Evolutionary conservation across 805 yeast genomes (phyloP).

Genomic region (Nakazawaea populi): DNA sequence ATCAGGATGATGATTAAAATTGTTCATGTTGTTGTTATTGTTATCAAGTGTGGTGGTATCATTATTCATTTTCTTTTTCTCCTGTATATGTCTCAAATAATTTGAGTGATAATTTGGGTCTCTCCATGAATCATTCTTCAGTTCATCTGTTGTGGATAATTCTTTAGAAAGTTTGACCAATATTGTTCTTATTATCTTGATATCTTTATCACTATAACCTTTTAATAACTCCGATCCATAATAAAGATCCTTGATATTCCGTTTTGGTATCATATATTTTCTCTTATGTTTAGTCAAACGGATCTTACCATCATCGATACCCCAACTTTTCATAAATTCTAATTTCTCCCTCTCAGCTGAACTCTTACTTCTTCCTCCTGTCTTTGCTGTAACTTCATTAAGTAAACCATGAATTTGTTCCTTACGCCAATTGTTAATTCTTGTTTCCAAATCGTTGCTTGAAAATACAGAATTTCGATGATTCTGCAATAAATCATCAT

Average conservation of each 20-base stretch:
- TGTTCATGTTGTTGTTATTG: background rate
- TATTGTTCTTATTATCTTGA: conserved; percentile 15
- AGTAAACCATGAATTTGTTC: conserved; percentile 20
- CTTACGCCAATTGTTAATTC: conserved; percentile 26
- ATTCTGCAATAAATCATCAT: conserved; percentile 15
- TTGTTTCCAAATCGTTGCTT: conserved; percentile 19
- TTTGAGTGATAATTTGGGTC: background rate
- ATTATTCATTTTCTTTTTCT: background rate
- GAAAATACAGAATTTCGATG: conserved; percentile 11
- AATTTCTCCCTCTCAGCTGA: conserved; percentile 15
- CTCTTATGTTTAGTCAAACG: background rate
- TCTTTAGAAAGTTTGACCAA: conserved; percentile 16
- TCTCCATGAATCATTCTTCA: background rate
- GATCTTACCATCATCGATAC: conserved; percentile 19
- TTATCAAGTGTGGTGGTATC: background rate
- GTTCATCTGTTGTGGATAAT: background rate
- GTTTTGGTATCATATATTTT: conserved; percentile 4
- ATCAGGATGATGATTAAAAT: background rate
- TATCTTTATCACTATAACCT: conserved; percentile 16
- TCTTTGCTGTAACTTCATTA: conserved; percentile 13
- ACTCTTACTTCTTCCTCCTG: background rate
- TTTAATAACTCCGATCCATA: conserved; percentile 20
- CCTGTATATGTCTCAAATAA: conserved; percentile 3
- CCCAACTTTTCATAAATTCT: conserved; percentile 25
- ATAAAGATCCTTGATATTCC: background rate